A percentile compares a stretch with the other conserved stretches of the same genome.
phyloP scores from a whole-genome alignment of 176 grass and related monocot species.

The Saccharum officinarum region DNA sequence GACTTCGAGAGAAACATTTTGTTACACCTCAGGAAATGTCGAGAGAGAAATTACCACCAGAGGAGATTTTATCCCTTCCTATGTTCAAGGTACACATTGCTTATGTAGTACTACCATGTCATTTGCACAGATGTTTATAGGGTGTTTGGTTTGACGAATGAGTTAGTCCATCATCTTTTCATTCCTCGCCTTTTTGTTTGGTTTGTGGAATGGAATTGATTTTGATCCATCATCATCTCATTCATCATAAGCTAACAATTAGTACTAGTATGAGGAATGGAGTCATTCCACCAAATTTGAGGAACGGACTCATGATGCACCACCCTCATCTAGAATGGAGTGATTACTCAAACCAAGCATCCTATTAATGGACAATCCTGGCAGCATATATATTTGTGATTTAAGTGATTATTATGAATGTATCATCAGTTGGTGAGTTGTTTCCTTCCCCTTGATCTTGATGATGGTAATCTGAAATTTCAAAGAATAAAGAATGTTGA shows the following conservation, averaged over 20 bases:
- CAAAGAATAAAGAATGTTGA: background rate
- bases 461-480: conserved; percentile 1
- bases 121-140: conserved; percentile 21
- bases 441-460: conserved; percentile 19
- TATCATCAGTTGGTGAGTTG: background rate
- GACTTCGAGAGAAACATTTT: conserved; percentile 56
- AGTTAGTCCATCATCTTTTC: background rate
- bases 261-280: background rate
- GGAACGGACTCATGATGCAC: background rate
- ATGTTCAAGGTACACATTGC: conserved; percentile 83
- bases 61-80: conserved; percentile 93
- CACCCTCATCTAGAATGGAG: background rate
- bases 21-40: conserved; percentile 75
- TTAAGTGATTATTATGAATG: conserved; percentile 20
- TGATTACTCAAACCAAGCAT: background rate
- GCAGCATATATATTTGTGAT: background rate
- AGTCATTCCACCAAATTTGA: background rate
- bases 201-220: background rate
- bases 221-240: background rate
- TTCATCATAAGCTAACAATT: background rate
- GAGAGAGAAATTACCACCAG: conserved; percentile 70
- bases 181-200: background rate
- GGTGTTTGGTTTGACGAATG: background rate
- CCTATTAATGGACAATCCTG: background rate
- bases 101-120: background rate